Base-by-base conservation (phyloP, 352 stramenopile species). In the Globisporangium parvum region DNA sequence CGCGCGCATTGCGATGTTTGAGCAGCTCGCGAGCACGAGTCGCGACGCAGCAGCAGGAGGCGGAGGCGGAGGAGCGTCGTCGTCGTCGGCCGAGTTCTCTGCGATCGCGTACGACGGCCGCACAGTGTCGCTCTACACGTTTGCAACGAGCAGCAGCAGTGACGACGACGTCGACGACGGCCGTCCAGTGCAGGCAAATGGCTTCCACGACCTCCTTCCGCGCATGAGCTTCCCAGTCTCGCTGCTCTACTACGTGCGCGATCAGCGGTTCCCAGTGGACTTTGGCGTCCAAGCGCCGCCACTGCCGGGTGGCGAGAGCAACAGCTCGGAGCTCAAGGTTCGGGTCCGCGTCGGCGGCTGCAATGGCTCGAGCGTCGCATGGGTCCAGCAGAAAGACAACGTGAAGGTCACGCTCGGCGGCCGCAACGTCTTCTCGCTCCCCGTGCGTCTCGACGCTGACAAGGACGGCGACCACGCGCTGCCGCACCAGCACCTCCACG, bases 171-270 rank as follows among this genome's bases (percentile, higher is more conserved):
- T 71, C 20, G n/a, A 47, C 39, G 20, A 31, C 47, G 42, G 23
- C 20, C 33, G 24, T 44, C 3, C 18, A 40, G 31, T 26, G 49
- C 44, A 33, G 45, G 9, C 4, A 37, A 11, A 15, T 28, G 9
- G 28, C 15, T 44, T 47, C 18, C 11, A 26, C 26, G 40, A 39
- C 11, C 47, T 67, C 1, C 40, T 87, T 10, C 63, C 69, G 5
- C 67, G 74, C 14, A 77, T 87, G 63, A 87, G 77, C 44, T 87
- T 91, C 40, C 80, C 81, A 0, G 63, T 87, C 6, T 88, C 81
- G 26, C 50, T 94, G 26, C 56, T 88, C 31, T 86, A 91, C 51
- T 94, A 91, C 57, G 77, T 94, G 58, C 73, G 70, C 21, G 84
- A 88, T 14, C 67, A 80, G 23, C 73, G 73, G 17, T 94, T 90